Evolutionary conservation across 2,329 filamentous ascomycete genomes (phyloP), one percentile per base, ranked within the genome.

Genomic region (Bertia moriformis): DNA sequence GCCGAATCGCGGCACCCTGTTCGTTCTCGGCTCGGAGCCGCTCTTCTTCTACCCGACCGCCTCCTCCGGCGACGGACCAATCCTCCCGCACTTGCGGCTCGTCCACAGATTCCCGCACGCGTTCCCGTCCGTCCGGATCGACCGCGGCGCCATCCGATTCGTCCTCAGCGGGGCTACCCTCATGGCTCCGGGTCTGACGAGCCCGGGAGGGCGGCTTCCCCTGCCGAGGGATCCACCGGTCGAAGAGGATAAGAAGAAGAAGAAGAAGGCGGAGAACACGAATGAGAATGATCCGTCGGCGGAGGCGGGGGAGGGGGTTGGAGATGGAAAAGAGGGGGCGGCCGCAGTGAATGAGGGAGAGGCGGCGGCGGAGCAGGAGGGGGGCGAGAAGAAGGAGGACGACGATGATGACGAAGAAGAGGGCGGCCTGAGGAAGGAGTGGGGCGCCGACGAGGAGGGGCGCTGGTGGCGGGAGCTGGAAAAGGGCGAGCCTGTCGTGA

Each of bases 91-190:
- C 59, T 78, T 98, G 12, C 73, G 73, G 37, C 77, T 96, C 51
- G 77, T 98, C 27, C 91, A 98, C 67, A 74, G 81, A 49, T 96
- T 89, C 64, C 91, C 91, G 7, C 66, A 76, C 48, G 82, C 77
- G 42, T 89, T 98, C 57, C 79, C 83, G 14, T 81, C 75, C 39
- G 69, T 98, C 42, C 81, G 88, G 42, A 93, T 96, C 58, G 91
- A 98, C 60, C 77, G 91, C 38, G 91, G 91, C 44, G 91, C 91
- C 4, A 96, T 98, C 53, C 84, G 91, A 44, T 98, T 98, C 62
- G 89, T 98, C 18, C 73, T 98, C 2, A 84, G 78, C 1, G 91
- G 91, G 35, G 91, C 91, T 1, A 86, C 89, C 13, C 78, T 98
- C 45, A 98, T 98, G 91, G 89, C 87, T 1, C 91, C 91, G 0